Evolutionary conservation across 768 basidiomycete species (phyloP).

Genomic region (Mycena vulgaris): DNA sequence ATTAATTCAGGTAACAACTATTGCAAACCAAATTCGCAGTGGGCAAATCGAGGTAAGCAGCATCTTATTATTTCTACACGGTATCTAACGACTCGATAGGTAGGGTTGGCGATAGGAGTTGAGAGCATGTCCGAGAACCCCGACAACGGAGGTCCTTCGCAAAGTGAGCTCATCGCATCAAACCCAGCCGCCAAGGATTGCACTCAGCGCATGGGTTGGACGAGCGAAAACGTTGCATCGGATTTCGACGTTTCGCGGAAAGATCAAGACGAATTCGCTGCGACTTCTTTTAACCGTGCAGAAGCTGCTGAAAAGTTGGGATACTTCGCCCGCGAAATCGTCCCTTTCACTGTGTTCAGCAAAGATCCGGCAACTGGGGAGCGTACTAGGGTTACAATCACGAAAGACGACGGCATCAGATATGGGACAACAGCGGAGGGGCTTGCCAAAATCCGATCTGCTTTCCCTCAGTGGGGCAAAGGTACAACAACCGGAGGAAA

Average conservation of each 20-base stretch:
- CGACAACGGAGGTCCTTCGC: conserved; percentile 72
- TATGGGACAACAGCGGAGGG: conserved; percentile 79
- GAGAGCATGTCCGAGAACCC: conserved; percentile 90
- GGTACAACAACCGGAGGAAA: conserved; percentile 87
- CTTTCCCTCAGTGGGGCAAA: conserved; percentile 89
- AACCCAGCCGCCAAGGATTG: conserved; percentile 74
- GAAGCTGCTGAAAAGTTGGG: conserved; percentile 81
- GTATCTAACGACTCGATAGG: conserved; percentile 26
- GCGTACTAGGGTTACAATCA: conserved; percentile 67
- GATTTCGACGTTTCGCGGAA: conserved; percentile 82
- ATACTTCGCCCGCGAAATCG: conserved; percentile 78
- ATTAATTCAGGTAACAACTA: conserved; percentile 63
- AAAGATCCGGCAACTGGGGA: conserved; percentile 70
- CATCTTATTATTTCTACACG: background rate
- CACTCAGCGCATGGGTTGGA: conserved; percentile 89
- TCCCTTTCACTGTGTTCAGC: conserved; percentile 79
- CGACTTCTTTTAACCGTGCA: conserved; percentile 83
- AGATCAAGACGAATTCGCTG: conserved; percentile 83
- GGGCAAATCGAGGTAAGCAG: conserved; percentile 76
- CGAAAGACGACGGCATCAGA: conserved; percentile 85
- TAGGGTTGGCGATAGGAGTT: conserved; percentile 87
- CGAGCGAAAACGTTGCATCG: conserved; percentile 86
- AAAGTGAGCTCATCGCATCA: conserved; percentile 73
- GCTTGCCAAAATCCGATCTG: conserved; percentile 75
- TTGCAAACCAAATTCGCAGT: conserved; percentile 81